These are phyloP conservation scores for Pseudonectria buxi DNA, from an alignment of 2,329 filamentous ascomycete genomes.

Conservation along the genomic window DNA sequence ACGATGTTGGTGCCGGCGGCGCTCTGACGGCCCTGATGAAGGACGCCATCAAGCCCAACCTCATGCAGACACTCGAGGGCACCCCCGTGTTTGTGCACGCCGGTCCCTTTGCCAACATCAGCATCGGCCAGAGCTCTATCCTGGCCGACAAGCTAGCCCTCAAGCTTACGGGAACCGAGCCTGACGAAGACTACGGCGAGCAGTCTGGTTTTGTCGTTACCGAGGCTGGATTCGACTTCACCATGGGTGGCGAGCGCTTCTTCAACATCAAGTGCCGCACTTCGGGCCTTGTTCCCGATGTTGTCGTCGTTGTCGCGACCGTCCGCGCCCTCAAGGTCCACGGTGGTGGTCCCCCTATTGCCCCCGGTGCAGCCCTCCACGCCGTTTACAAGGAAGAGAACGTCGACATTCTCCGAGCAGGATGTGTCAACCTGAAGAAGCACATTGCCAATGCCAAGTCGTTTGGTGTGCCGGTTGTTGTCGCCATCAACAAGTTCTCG, in stretches of 20 bases:
- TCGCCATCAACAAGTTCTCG: conserved; percentile 94
- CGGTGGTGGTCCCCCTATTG: conserved; percentile 89
- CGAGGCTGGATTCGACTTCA: conserved; percentile 98
- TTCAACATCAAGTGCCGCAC: conserved; percentile 99
- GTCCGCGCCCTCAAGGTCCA: conserved; percentile 95
- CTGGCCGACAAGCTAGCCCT: conserved; percentile 91
- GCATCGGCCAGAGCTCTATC: conserved; percentile 92
- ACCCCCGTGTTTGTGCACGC: conserved; percentile 97
- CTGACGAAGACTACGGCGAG: conserved; percentile 73
- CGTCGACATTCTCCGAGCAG: conserved; percentile 78
- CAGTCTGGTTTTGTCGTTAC: conserved; percentile 93
- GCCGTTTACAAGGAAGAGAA: conserved; percentile 92
- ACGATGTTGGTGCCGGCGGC: conserved; percentile 88
- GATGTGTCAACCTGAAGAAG: conserved; percentile 91
- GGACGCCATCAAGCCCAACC: conserved; percentile 96
- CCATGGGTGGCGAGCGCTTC: conserved; percentile 98
- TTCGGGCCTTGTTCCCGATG: conserved; percentile 86
- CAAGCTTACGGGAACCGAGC: conserved; percentile 91
- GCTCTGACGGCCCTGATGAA: conserved; percentile 93
- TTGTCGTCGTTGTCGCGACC: conserved; percentile 91
- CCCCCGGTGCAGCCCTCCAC: conserved; percentile 75
- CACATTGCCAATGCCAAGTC: conserved; percentile 85
- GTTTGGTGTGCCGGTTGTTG: conserved; percentile 89
- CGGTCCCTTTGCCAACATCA: conserved; percentile 96
- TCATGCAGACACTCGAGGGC: conserved; percentile 97